Base-by-base conservation (phyloP, 2,329 filamentous ascomycete genomes). In the Sarocladiaceae sp. region DNA sequence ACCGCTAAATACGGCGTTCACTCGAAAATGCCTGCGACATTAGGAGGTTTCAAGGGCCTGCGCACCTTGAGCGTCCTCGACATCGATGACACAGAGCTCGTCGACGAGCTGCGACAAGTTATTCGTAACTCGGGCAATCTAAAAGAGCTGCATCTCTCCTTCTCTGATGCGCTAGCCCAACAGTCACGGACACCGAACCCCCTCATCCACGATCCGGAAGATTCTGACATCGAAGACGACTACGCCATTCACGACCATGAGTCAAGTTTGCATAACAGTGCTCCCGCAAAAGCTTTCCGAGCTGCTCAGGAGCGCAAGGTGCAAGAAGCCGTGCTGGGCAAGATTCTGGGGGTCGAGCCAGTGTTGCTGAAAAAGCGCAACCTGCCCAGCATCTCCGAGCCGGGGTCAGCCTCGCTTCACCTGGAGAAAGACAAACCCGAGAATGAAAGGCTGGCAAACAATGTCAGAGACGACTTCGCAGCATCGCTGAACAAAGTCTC, bases 31-130 rank as follows among this genome's bases (percentile, higher is more conserved):
- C 73, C 74, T 2, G 66, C 72, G 2, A 81, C 75, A 0, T 56
- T 83, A 4, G 76, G 74, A 1, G 74, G 72, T 0, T 82, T 83
- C 60, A 73, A 66, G 40, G 67, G 69, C 29, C 63, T 83, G 12
- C 72, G 69, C 50, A 70, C 56, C 4, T 61, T 83, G 12, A 62
- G 70, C 3, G 62, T 83, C 6, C 63, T 83, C 26, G 79, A 83
- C 49, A 80, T 83, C 43, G 79, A 83, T 47, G 69, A 62, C 21
- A 62, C 81, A 4, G 74, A 80, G 26, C 63, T 77, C 24, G 53
- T 80, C 11, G 57, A 66, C 2, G 80, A 83, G 57, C 65, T 83
- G 48, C 73, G 70, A 48, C 54, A 65, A 4, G 81, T 77, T 52
- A 61, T 83, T 19, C 65, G 64, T 10, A 74, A 74, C 50, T 82